These are phyloP conservation scores for Podospora didyma DNA, from an alignment of 495 filamentous ascomycete species.

Conservation along the genomic window DNA sequence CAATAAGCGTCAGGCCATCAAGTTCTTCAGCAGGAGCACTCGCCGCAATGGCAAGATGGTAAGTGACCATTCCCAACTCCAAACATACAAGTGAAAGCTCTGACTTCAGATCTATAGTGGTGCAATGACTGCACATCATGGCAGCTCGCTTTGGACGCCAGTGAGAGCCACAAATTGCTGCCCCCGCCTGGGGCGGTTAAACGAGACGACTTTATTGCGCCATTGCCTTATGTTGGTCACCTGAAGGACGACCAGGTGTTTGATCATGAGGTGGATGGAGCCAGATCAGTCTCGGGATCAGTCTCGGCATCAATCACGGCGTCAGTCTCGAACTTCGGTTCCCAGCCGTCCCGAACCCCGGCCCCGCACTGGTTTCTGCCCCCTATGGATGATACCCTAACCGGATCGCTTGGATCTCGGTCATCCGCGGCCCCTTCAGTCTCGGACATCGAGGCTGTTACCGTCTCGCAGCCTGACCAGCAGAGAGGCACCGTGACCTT, in stretches of 20 bases:
- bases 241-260: neutral
- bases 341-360: neutral
- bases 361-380: slow-evolving; percentile 10
- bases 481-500: neutral
- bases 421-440: neutral
- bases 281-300: too few relatives aligned
- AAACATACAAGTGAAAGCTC: neutral
- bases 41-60: slow-evolving; percentile 48
- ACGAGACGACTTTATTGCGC: too few relatives aligned
- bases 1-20: slow-evolving; percentile 36
- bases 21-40: slow-evolving; percentile 56
- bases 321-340: neutral
- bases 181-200: slow-evolving; percentile 11
- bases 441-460: neutral
- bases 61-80: slow-evolving; percentile 17
- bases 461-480: too few relatives aligned
- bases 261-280: too few relatives aligned
- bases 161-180: slow-evolving; percentile 4
- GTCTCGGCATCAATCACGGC: too few relatives aligned
- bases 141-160: slow-evolving; percentile 14
- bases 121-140: slow-evolving; percentile 55
- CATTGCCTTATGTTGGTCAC: neutral
- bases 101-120: slow-evolving; percentile 33
- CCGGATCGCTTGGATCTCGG: neutral
- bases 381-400: neutral